Evolutionary conservation across 805 yeast genomes (phyloP).

Genomic region (Wickerhamomyces bisporus): DNA sequence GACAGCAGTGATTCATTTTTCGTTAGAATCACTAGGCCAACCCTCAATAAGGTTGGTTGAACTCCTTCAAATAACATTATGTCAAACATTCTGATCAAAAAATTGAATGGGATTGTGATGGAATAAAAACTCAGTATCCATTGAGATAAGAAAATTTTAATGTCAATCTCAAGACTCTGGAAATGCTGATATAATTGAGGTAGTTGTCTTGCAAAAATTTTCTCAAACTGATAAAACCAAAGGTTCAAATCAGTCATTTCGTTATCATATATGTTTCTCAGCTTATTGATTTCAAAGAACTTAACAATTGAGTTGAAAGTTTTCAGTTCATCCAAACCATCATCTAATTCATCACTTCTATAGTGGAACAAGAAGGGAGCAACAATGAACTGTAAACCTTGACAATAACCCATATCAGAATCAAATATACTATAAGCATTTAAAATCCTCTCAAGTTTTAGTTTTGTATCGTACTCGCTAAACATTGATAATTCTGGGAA

Average conservation of each 20-base stretch:
- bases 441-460: constrained; percentile 45
- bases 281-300: constrained; percentile 54
- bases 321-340: constrained; percentile 23
- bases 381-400: constrained; percentile 58
- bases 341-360: constrained; percentile 7
- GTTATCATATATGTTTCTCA: constrained; percentile 46
- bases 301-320: constrained; percentile 50
- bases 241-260: constrained; percentile 50
- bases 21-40: constrained; percentile 46
- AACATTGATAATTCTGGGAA: constrained; percentile 52
- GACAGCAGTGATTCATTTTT: constrained; percentile 38
- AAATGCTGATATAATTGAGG: constrained; percentile 41
- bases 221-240: constrained; percentile 48
- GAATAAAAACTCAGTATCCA: constrained; percentile 63
- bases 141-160: constrained; percentile 48
- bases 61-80: constrained; percentile 47
- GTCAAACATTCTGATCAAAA: constrained; percentile 46
- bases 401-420: constrained; percentile 64
- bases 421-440: constrained; percentile 62
- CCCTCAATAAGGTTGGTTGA: constrained; percentile 50
- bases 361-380: constrained; percentile 49
- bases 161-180: constrained; percentile 31
- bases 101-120: constrained; percentile 53
- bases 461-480: constrained; percentile 33
- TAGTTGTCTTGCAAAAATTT: constrained; percentile 35